phyloP scores from a whole-genome alignment of 1,139 yeast species.

The Pneumocystis murina region DNA sequence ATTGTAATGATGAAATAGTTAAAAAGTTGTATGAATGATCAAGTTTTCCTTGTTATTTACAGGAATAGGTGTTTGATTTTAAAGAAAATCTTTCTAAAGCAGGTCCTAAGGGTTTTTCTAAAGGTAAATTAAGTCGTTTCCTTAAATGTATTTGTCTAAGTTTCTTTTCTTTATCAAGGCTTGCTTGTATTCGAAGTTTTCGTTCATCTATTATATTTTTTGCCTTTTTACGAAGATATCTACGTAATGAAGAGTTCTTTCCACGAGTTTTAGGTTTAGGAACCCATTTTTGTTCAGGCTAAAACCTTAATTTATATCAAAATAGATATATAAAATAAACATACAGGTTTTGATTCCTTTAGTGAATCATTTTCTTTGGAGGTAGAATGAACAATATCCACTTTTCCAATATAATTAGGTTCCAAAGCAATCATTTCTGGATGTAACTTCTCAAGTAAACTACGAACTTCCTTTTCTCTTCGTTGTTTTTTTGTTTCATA shows the following conservation, averaged over 20 bases:
- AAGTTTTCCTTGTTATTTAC: background rate
- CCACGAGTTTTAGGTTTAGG: conserved; percentile 40
- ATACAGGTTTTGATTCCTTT: conserved; percentile 25
- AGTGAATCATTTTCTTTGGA: conserved; percentile 34
- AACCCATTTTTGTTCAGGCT: conserved; percentile 25
- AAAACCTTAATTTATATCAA: conserved; percentile 11
- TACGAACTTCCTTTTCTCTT: conserved; percentile 81
- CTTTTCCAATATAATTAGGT: conserved; percentile 76
- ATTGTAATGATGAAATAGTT: no score
- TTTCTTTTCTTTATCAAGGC: conserved; percentile 58
- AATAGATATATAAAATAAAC: conserved; percentile 14
- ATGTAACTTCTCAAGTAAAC: conserved; percentile 70
- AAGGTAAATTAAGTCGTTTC: conserved; percentile 32
- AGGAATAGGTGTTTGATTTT: background rate
- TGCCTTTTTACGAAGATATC: conserved; percentile 68
- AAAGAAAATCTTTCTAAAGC: conserved; percentile 22
- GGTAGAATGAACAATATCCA: conserved; percentile 41
- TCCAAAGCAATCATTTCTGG: conserved; percentile 88
- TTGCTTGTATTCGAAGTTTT: conserved; percentile 63
- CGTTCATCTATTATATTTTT: conserved; percentile 82
- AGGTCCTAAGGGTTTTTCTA: conserved; percentile 19
- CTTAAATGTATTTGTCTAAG: conserved; percentile 43
- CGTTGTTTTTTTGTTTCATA: conserved; percentile 84
- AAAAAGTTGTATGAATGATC: no score
- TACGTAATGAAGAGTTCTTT: conserved; percentile 70